Evolutionary conservation across 148 eudicot species (phyloP), one percentile per base, ranked within the genome.

Genomic region (Mesembryanthemum crystallinum): DNA sequence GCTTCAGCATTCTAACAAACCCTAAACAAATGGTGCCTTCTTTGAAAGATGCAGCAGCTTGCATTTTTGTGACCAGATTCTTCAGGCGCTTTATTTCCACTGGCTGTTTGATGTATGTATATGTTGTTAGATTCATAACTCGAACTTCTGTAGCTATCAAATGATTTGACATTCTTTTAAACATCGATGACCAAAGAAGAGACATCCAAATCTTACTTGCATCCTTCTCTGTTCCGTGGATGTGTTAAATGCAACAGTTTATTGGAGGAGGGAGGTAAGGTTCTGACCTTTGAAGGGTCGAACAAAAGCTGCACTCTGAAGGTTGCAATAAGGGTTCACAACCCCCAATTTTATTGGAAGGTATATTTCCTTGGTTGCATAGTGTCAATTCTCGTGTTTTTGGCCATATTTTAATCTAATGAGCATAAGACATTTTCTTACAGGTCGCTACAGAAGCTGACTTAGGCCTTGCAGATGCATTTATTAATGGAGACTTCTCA

Each of bases 401-500:
- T 18, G 21, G 23, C 12, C 30, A 55, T 30, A 33, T 2, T 9
- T 3, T 25, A 35, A 32, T 13, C 29, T 73, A 39, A 78, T 8
- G 47, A 61, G 24, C 8, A 35, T 3, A 1, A 21, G 20, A 23
- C 55, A 21, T 45, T 25, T n/a, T 72, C 54, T 67, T 60, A 21
- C 85, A 94, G 98, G 93, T 94, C 62, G 91, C 87, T 47, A 90
- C 84, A 71, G 83, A 92, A 74, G 96, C 96, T 66, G 97, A 92
- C 73, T 85, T 94, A 85, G 98, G 98, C 78, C 90, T 94, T 73
- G 98, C 98, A 64, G 98, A 94, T 85, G 97, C 97, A 59, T 94
- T 87, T 72, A 89, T 94, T 47, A 88, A 92, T 80, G 93, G 97
- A 25, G 96, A 94, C 72, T 87, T 92, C 76, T 90, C 98, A 37